Percentiles rank a stretch among this genome's conserved stretches.
phyloP scores from a whole-genome alignment of 208 protist genomes.

The Leishmania mexicana region DNA sequence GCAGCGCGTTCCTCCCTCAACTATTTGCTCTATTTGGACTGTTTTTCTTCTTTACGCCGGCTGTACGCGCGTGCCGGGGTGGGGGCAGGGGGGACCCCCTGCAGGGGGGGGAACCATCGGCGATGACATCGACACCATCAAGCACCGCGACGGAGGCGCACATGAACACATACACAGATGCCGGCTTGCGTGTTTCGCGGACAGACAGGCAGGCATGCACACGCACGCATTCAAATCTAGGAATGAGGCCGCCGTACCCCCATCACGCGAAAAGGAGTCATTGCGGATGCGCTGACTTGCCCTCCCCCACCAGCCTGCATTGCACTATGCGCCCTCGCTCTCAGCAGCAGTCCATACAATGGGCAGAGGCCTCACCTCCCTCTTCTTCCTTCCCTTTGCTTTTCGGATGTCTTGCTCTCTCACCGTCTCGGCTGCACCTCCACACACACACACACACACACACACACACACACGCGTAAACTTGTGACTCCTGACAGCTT shows the following conservation, averaged over 20 bases:
- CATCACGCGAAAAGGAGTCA: not conserved
- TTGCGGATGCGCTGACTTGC: not conserved
- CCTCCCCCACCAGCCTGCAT: not conserved
- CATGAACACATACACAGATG: not conserved
- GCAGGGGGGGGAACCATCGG: not conserved
- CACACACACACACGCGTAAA: not conserved
- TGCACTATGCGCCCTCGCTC: not conserved
- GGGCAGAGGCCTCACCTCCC: not conserved
- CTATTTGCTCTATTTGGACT: not conserved
- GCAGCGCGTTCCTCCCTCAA: not conserved
- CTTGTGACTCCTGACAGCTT: not conserved
- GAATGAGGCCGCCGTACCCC: not conserved
- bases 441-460: not conserved
- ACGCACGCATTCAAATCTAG: not conserved
- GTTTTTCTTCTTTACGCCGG: not conserved
- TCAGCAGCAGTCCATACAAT: not conserved
- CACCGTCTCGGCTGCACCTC: too few relatives aligned
- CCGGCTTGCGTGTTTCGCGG: not conserved
- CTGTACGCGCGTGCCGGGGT: not conserved
- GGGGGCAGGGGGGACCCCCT: too few relatives aligned
- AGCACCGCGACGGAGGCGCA: not conserved
- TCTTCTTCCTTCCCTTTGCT: not conserved
- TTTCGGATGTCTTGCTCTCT: not conserved
- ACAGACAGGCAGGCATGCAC: not conserved
- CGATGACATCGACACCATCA: not conserved